Conservation (phyloP, 345 rosid species). For the Eutrema yunnanense region DNA sequence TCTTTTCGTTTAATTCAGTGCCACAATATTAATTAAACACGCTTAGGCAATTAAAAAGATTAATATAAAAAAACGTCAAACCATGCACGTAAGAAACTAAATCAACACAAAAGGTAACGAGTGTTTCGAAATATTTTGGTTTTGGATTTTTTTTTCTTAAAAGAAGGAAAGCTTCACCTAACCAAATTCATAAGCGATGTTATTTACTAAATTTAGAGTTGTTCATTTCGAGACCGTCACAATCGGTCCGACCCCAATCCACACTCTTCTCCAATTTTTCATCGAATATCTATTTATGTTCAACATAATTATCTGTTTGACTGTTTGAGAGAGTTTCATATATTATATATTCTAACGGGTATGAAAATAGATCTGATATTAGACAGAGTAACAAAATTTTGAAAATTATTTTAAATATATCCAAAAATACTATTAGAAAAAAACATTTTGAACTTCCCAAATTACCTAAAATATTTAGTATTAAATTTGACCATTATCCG, state of each 20-base stretch:
- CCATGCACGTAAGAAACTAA: conserved; percentile 1
- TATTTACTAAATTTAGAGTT: no score
- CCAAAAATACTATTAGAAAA: neutral
- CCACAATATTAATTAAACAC: neutral
- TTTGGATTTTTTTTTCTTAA: neutral
- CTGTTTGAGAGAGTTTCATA: no score
- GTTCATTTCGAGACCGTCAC: no score
- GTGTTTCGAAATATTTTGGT: neutral
- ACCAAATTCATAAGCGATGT: neutral
- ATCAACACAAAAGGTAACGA: neutral
- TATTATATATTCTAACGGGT: no score
- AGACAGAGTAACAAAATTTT: no score
- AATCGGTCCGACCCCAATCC: no score
- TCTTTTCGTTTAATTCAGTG: neutral
- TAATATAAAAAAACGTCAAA: neutral
- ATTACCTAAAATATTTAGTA: neutral
- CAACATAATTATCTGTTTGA: no score
- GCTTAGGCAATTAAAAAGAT: neutral
- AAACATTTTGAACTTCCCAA: neutral
- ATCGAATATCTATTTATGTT: neutral
- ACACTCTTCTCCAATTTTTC: neutral
- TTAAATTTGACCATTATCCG: no score
- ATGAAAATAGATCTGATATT: neutral
- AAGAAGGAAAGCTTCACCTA: conserved; percentile 2
- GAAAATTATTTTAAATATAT: neutral